Evolutionary conservation across 768 basidiomycete genomes (phyloP).

Genomic region (Sutorius australiensis): DNA sequence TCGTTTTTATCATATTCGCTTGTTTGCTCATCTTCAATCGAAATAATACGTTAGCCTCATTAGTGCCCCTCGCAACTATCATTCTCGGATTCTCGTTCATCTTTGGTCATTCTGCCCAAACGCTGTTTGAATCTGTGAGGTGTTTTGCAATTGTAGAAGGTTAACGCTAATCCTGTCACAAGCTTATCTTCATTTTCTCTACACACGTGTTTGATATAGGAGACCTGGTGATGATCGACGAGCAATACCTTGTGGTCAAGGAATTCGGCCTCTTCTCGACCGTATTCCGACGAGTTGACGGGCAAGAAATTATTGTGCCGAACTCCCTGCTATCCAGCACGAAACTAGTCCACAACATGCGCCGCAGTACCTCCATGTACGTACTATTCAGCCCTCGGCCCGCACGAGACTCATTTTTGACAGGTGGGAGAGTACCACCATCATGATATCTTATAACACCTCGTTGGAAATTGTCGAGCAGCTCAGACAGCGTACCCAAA

Average conservation of each 20-base stretch:
- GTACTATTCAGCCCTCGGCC: slow-evolving; percentile 19
- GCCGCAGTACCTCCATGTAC: slow-evolving; percentile 71
- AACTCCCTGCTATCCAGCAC: slow-evolving; percentile 66
- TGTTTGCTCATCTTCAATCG: slow-evolving; percentile 75
- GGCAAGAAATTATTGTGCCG: slow-evolving; percentile 75
- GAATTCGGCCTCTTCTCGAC: slow-evolving; percentile 83
- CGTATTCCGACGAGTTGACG: slow-evolving; percentile 74
- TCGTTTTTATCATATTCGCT: slow-evolving; percentile 60
- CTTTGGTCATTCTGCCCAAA: slow-evolving; percentile 78
- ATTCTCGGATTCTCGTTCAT: slow-evolving; percentile 83
- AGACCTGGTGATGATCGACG: slow-evolving; percentile 79
- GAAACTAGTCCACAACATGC: slow-evolving; percentile 76
- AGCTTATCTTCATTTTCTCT: slow-evolving; percentile 84
- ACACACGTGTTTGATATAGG: slow-evolving; percentile 86
- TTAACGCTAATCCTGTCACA: not conserved
- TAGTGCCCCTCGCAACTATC: slow-evolving; percentile 76
- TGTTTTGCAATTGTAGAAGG: not conserved
- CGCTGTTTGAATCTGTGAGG: slow-evolving; percentile 71
- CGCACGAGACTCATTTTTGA: slow-evolving; percentile 4
- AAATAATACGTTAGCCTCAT: slow-evolving; percentile 59
- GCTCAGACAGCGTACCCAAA: slow-evolving; percentile 52
- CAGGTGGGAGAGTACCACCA: slow-evolving; percentile 65
- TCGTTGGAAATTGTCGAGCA: slow-evolving; percentile 68
- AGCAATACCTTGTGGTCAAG: slow-evolving; percentile 43
- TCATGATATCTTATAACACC: slow-evolving; percentile 66